Percentiles rank a stretch among this genome's conserved stretches.
Conservation (phyloP, 192 early-diverging fungal genomes). For the Endogone sp. region DNA sequence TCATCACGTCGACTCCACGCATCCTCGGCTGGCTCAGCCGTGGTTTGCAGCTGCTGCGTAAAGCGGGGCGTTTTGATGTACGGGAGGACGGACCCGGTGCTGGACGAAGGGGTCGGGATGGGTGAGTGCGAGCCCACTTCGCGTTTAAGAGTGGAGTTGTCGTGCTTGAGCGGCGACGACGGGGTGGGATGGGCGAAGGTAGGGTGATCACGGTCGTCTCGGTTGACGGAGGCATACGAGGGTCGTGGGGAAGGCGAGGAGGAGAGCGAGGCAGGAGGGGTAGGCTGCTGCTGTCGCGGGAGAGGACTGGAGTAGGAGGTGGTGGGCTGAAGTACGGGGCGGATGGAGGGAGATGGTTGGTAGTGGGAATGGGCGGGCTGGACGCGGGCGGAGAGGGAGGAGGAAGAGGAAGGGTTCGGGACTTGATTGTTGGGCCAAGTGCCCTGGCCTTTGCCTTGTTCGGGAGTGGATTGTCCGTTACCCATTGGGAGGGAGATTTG, state of each 20-base stretch:
- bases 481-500: too few species aligned
- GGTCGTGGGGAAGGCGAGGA: background rate
- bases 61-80: background rate
- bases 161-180: background rate
- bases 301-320: background rate
- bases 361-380: background rate
- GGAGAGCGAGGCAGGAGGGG: background rate
- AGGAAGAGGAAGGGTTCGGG: background rate
- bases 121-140: background rate
- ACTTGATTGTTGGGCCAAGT: background rate
- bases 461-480: background rate
- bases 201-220: background rate
- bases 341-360: background rate
- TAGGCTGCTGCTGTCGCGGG: background rate
- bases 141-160: too few species aligned
- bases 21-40: background rate
- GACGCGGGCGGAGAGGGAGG: background rate
- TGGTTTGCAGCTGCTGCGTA: background rate
- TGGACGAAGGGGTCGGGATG: background rate
- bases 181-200: background rate
- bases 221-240: background rate
- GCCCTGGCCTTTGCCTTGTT: background rate
- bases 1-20: too few species aligned
- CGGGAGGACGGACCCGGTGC: background rate
- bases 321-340: background rate